Conservation (phyloP, 306 rosid genomes). For the Calophaca sinica region DNA sequence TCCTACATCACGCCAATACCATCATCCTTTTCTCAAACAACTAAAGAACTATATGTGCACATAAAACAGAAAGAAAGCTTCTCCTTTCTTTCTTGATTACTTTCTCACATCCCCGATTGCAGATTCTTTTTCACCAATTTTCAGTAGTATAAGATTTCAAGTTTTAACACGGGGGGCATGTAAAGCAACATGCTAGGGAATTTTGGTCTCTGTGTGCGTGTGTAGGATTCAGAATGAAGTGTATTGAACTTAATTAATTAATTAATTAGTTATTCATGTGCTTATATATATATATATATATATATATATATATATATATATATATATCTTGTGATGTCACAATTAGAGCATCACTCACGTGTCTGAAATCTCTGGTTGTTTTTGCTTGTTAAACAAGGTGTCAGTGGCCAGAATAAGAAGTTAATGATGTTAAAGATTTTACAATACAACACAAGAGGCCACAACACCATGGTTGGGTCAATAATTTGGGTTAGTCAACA, state of each 20-base stretch:
- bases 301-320: too few species aligned
- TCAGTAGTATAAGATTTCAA: background rate
- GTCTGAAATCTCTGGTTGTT: constrained; percentile 28
- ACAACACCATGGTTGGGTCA: background rate
- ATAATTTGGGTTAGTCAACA: constrained; percentile 34
- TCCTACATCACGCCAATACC: constrained; percentile 48
- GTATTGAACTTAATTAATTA: too few species aligned
- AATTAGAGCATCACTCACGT: background rate
- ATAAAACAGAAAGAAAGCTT: background rate
- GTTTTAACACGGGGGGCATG: background rate
- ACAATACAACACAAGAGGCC: background rate
- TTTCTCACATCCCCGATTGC: constrained; percentile 17
- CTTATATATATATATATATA: too few species aligned
- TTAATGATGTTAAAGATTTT: constrained; percentile 25
- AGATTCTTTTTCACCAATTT: constrained; percentile 38
- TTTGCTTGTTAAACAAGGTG: constrained; percentile 55
- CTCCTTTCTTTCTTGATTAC: background rate
- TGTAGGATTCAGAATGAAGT: background rate
- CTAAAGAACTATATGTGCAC: background rate
- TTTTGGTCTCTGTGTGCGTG: background rate
- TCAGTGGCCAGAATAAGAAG: constrained; percentile 38
- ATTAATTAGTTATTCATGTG: too few species aligned
- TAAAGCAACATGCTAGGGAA: background rate
- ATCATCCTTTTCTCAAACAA: constrained; percentile 24
- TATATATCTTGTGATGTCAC: constrained; percentile 43